Percentiles rank a stretch among this genome's conserved stretches.
Conservation (phyloP, 2,329 filamentous ascomycete species). For the Aspergillus sp. region DNA sequence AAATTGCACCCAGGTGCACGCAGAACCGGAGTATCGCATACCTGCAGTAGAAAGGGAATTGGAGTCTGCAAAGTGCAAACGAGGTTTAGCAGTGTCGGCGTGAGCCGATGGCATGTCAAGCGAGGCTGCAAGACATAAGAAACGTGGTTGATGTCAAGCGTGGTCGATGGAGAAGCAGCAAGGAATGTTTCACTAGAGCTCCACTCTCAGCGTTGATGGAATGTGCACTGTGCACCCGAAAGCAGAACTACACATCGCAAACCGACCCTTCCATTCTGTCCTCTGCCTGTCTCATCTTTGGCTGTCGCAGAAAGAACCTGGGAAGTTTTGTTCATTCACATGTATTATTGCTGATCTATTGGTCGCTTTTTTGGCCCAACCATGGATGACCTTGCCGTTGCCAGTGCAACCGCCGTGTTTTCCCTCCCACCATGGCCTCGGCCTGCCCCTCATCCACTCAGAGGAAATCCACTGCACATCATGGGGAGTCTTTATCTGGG, state of each 20-base stretch:
- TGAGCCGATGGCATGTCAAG: background rate
- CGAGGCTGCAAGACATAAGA: background rate
- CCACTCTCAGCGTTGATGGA: background rate
- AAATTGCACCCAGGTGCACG: background rate
- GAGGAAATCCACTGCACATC: conserved; percentile 1
- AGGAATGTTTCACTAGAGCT: background rate
- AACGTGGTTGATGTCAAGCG: background rate
- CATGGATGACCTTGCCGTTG: conserved; percentile 14
- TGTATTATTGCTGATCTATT: background rate
- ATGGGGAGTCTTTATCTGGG: conserved; percentile 11
- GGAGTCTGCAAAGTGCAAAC: background rate
- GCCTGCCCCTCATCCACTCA: conserved; percentile 18
- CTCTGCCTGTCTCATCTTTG: background rate
- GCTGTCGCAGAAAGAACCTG: no score
- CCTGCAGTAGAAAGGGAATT: background rate
- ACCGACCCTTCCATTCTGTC: background rate
- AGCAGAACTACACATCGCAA: background rate
- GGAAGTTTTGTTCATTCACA: no score
- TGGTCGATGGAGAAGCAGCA: background rate
- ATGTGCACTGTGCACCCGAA: background rate
- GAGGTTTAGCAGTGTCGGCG: background rate
- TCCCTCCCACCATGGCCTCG: conserved; percentile 7
- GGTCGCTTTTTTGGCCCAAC: background rate
- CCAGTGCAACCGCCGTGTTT: conserved; percentile 24
- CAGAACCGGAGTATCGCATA: background rate